These are phyloP conservation scores for Lactifluus volemus DNA, from an alignment of 768 basidiomycete species.

Conservation along the genomic window DNA sequence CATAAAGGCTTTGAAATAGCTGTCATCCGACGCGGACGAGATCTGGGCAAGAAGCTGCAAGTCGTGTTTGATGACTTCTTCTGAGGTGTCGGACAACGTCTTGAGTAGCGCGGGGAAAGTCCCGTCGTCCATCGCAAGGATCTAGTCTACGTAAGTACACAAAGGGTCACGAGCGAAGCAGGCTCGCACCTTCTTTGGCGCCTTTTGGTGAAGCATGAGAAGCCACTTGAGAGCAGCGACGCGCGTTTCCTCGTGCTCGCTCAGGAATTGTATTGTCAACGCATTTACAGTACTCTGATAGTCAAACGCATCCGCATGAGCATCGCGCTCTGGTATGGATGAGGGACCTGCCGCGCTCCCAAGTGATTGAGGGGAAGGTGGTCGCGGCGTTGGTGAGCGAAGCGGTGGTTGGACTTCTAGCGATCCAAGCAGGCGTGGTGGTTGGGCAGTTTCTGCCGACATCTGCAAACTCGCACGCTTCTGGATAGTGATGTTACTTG, in stretches of 20 bases:
- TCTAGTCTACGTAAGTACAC: conserved; percentile 38
- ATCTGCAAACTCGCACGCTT: conserved; percentile 16
- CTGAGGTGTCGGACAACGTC: conserved; percentile 91
- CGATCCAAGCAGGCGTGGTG: not conserved
- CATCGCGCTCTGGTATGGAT: conserved; percentile 34
- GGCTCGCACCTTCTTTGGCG: conserved; percentile 77
- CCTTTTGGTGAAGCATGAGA: conserved; percentile 97
- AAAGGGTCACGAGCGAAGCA: not conserved
- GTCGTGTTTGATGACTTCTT: conserved; percentile 97
- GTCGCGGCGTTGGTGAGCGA: conserved; percentile 27
- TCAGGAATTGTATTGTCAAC: conserved; percentile 87
- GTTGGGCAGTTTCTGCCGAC: not conserved
- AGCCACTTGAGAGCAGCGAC: conserved; percentile 97
- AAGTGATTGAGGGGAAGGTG: conserved; percentile 20
- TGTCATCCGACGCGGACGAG: conserved; percentile 89
- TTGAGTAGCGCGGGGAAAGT: conserved; percentile 95
- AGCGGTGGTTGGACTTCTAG: conserved; percentile 2
- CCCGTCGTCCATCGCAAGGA: conserved; percentile 91
- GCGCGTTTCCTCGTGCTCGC: conserved; percentile 93
- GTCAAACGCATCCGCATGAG: conserved; percentile 62
- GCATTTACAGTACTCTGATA: conserved; percentile 91
- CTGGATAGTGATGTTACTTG: conserved; percentile 20
- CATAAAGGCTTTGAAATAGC: conserved; percentile 95
- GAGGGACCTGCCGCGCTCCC: conserved; percentile 22
- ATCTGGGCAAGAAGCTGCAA: conserved; percentile 95